Conservation (phyloP, 2,329 filamentous ascomycete species). For the Aspergillus sp. region DNA sequence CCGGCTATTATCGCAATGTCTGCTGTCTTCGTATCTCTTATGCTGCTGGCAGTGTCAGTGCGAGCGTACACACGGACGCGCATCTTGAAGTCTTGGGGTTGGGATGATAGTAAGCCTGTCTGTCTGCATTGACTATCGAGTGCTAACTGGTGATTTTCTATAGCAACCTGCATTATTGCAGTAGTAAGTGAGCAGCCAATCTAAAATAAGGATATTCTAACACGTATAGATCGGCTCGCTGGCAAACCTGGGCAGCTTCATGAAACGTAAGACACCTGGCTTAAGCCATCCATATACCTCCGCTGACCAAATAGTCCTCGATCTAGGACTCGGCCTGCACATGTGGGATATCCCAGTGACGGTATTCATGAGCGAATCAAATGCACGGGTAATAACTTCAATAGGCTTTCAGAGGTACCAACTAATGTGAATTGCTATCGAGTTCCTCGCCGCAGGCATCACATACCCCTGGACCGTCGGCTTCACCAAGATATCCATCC, state of each 20-base stretch:
- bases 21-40: not conserved
- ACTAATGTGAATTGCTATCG: no score
- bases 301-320: not conserved
- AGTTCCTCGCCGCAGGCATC: not conserved
- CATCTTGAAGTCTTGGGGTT: not conserved
- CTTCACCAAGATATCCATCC: conserved; percentile 7
- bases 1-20: not conserved
- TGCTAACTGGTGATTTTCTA: not conserved
- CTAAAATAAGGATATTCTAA: not conserved
- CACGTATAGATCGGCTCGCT: not conserved
- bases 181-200: not conserved
- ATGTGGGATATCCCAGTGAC: conserved; percentile 1
- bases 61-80: not conserved
- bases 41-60: not conserved
- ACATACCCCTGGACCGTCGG: conserved; percentile 1
- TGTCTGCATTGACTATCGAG: not conserved
- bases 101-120: not conserved
- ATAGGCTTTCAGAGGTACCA: no score
- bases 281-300: not conserved
- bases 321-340: not conserved
- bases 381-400: no score
- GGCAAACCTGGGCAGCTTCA: not conserved
- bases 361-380: no score
- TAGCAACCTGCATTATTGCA: not conserved
- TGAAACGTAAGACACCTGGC: not conserved